Base-by-base conservation (phyloP, 176 grass and related monocot genomes). In the Eleusine coracana region DNA sequence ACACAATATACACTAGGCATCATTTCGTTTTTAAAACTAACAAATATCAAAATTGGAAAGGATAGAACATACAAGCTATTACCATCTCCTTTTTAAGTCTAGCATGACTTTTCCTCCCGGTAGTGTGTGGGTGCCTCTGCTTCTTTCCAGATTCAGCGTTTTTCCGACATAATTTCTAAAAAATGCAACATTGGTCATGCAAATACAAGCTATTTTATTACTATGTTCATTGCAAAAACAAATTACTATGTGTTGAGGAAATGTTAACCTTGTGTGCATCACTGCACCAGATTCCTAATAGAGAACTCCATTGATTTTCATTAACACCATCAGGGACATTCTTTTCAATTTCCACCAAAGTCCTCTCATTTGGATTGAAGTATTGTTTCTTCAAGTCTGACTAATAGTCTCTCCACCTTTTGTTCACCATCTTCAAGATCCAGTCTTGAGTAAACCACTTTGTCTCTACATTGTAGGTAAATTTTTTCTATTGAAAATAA, bases 371-470 rank as follows among this genome's bases (percentile, higher is more conserved):
- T 27, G 23, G 62, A 15, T 79, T 79, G 20, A 16, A 79, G 3
- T 79, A 79, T 38, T 16, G 66, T 51, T 36, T 67, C 62, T 52
- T 79, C 28, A 68, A 23, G 13, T 20, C 5, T 52, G 45, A 38
- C 48, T 79, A 67, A 18, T 79, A 79, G 1, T 31, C 18, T 38
- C 62, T 79, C 77, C 77, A 80, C 6, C 48, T 15, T 25, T 68
- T 80, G 1, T 4, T 7, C 66, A 68, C 17, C 7, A 11, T 68
- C 46, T 68, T 68, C 37, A 80, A 62, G 61, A 79, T 51, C 77
- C 29, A 79, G 1, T 52, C 77, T 67, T 44, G 1, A 39, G 63
- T 80, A 51, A 80, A 50, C 2, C 38, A n/a, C 20, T 40, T 80
- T 2, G 65, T 69, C 46, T 80, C 65, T 5, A 7, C 13, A 10